Conservation (phyloP, 768 basidiomycete genomes). For the Leccinum obscurum region DNA sequence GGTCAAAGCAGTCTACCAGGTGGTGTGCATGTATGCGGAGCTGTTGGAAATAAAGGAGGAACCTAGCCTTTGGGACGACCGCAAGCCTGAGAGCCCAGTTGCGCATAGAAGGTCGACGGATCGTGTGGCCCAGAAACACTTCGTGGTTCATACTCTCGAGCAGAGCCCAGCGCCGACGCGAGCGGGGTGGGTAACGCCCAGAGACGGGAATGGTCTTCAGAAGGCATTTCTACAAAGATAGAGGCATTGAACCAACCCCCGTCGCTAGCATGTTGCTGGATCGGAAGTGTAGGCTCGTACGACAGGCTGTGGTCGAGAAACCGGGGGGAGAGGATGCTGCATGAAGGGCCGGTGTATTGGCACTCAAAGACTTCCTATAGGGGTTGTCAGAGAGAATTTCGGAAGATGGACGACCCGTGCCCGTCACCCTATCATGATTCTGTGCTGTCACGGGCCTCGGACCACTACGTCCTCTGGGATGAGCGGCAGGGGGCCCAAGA, state of each 20-base stretch:
- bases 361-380: constrained; percentile 14
- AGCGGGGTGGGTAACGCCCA: constrained; percentile 8
- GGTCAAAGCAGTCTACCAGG: constrained; percentile 46
- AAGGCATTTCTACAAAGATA: constrained; percentile 18
- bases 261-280: background rate
- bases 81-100: constrained; percentile 12
- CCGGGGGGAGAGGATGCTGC: constrained; percentile 1
- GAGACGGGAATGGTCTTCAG: background rate
- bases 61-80: constrained; percentile 23
- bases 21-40: constrained; percentile 93
- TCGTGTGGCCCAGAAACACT: constrained; percentile 1
- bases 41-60: constrained; percentile 72
- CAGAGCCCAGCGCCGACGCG: background rate
- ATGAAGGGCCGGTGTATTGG: constrained; percentile 15
- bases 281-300: constrained; percentile 9
- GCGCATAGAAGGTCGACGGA: constrained; percentile 7
- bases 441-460: constrained; percentile 21
- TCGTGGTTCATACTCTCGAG: constrained; percentile 1
- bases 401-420: constrained; percentile 9
- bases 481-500: constrained; percentile 38
- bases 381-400: constrained; percentile 9
- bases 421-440: constrained; percentile 14
- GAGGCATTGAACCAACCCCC: constrained; percentile 15
- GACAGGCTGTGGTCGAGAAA: constrained; percentile 11
- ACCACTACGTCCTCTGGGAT: constrained; percentile 35